phyloP scores from a whole-genome alignment of 805 yeast species.

The Candida qinlingensis region DNA sequence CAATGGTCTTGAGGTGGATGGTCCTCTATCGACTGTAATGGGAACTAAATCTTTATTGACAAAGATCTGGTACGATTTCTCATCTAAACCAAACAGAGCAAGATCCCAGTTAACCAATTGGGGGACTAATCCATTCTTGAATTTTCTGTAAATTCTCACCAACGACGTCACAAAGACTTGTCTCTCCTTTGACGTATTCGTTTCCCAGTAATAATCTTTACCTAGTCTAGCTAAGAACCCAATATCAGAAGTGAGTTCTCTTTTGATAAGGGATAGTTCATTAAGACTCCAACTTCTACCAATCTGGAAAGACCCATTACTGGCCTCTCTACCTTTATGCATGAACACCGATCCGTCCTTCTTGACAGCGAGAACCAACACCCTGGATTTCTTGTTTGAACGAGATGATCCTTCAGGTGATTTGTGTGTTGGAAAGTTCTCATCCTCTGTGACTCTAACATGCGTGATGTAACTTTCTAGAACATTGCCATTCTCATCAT shows the following conservation, averaged over 20 bases:
- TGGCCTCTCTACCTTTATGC: conserved; percentile 82
- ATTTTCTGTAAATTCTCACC: conserved; percentile 47
- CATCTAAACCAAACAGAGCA: conserved; percentile 34
- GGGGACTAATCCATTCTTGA: conserved; percentile 52
- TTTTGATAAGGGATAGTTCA: conserved; percentile 54
- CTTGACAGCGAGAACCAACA: conserved; percentile 53
- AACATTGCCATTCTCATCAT: conserved; percentile 36
- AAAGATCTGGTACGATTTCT: conserved; percentile 27
- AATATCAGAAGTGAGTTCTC: conserved; percentile 45
- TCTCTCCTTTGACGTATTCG: conserved; percentile 51
- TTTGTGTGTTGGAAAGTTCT: conserved; percentile 58
- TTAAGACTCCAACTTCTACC: conserved; percentile 90
- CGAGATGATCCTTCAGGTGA: conserved; percentile 54
- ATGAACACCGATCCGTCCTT: conserved; percentile 62
- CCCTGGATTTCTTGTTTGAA: conserved; percentile 53
- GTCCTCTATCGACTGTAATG: too few relatives aligned
- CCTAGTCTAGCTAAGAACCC: conserved; percentile 61
- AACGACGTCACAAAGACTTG: conserved; percentile 51
- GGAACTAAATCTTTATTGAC: conserved; percentile 12
- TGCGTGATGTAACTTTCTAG: conserved; percentile 69
- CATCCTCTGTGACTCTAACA: conserved; percentile 67
- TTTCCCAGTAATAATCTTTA: conserved; percentile 82
- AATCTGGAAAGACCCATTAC: conserved; percentile 72
- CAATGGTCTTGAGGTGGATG: background rate
- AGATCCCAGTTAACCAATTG: conserved; percentile 47